Evolutionary conservation across 2,329 filamentous ascomycete species (phyloP).

Genomic region (Macrophomina pseudophaseolina): DNA sequence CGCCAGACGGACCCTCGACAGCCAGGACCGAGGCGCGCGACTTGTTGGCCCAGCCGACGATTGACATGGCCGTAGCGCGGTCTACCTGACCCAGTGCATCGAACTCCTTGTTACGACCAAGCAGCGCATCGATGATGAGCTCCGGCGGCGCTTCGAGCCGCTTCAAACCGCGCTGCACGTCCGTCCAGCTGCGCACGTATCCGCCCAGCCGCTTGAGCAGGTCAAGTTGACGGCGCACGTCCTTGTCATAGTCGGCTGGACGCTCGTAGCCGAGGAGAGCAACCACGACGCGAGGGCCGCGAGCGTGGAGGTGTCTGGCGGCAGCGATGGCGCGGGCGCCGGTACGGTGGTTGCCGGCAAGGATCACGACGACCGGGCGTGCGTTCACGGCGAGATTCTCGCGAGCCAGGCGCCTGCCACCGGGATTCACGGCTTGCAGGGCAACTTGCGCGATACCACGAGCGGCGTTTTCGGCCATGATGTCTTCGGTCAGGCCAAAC

Average conservation of each 20-base stretch:
- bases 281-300: slow-evolving; percentile 78
- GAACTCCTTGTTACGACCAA: slow-evolving; percentile 86
- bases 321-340: slow-evolving; percentile 85
- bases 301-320: slow-evolving; percentile 83
- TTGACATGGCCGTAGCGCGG: slow-evolving; percentile 81
- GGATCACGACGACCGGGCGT: slow-evolving; percentile 69
- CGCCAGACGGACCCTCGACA: slow-evolving; percentile 88
- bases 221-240: slow-evolving; percentile 78
- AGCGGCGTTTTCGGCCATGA: slow-evolving; percentile 91
- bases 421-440: slow-evolving; percentile 66
- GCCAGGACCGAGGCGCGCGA: slow-evolving; percentile 82
- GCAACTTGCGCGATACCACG: slow-evolving; percentile 87
- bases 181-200: slow-evolving; percentile 67
- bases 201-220: slow-evolving; percentile 85
- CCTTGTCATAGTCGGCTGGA: slow-evolving; percentile 78
- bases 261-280: slow-evolving; percentile 86
- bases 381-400: slow-evolving; percentile 48
- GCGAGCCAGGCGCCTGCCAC: slow-evolving; percentile 62
- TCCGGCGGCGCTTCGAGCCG: slow-evolving; percentile 69
- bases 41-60: slow-evolving; percentile 93
- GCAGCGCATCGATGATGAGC: slow-evolving; percentile 84
- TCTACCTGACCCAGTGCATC: slow-evolving; percentile 84
- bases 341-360: slow-evolving; percentile 95
- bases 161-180: slow-evolving; percentile 60
- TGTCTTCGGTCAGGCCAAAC: slow-evolving; percentile 82